Evolutionary conservation across 495 filamentous ascomycete genomes (phyloP).

Genomic region (Aspergillus avenaceus): DNA sequence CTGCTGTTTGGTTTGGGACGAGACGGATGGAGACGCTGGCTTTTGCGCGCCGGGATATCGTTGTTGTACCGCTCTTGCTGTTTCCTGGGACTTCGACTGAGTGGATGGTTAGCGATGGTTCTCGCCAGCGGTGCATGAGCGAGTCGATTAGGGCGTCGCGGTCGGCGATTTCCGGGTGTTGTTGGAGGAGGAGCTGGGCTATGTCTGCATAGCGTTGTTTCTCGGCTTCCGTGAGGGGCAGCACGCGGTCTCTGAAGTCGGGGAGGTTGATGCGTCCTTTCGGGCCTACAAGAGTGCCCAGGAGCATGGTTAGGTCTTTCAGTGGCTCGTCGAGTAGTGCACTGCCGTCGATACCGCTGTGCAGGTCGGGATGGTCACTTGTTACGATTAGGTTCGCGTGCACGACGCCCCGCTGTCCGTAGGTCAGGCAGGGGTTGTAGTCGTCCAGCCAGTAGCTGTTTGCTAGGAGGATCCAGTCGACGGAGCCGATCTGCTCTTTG

Average conservation of each 20-base stretch:
- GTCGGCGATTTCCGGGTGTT: conserved; percentile 64
- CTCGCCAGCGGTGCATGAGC: conserved; percentile 92
- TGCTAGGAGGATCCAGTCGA: conserved; percentile 90
- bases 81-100: conserved; percentile 69
- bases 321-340: conserved; percentile 82
- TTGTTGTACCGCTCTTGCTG: conserved; percentile 63
- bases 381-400: conserved; percentile 86
- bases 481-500: conserved; percentile 78
- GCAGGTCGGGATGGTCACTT: conserved; percentile 82
- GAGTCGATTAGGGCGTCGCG: conserved; percentile 65
- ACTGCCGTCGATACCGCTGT: conserved; percentile 93
- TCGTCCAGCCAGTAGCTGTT: conserved; percentile 99
- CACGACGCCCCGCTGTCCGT: conserved; percentile 90
- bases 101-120: conserved; percentile 90
- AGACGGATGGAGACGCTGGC: conserved; percentile 86
- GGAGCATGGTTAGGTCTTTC: conserved; percentile 79
- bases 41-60: conserved; percentile 82
- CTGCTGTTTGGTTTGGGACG: conserved; percentile 85
- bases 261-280: conserved; percentile 57
- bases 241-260: conserved; percentile 80
- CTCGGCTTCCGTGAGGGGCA: conserved; percentile 70
- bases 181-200: conserved; percentile 64
- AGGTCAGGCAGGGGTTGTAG: conserved; percentile 89
- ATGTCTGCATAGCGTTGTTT: conserved; percentile 81
- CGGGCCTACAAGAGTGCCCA: conserved; percentile 70